These are phyloP conservation scores for Apiospora hydei DNA, from an alignment of 2,329 filamentous ascomycete genomes.

Conservation along the genomic window DNA sequence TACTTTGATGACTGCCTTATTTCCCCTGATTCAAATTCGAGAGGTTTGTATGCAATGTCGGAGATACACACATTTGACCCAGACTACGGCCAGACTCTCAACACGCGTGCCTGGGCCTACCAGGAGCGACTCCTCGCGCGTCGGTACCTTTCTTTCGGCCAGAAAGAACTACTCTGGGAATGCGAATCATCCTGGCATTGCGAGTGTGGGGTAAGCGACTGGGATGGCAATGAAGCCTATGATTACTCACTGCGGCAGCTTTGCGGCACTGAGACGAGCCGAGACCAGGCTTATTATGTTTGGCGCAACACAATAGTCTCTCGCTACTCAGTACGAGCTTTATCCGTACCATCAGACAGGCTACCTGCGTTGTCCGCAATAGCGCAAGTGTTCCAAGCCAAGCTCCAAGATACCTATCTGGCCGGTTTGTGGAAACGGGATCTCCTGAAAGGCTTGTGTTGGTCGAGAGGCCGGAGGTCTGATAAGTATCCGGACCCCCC, in stretches of 20 bases:
- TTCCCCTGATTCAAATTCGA: background rate
- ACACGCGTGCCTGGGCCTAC: background rate
- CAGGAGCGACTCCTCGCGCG: background rate
- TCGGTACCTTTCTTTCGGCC: background rate
- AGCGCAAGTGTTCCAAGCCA: background rate
- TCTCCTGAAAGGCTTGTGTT: background rate
- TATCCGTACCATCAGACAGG: background rate
- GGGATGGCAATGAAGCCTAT: background rate
- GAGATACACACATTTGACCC: too few relatives aligned
- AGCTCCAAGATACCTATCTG: background rate
- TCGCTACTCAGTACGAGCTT: background rate
- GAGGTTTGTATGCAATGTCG: background rate
- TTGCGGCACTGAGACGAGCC: too few relatives aligned
- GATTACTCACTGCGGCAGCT: background rate
- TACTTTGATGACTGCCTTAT: too few relatives aligned
- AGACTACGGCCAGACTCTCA: background rate
- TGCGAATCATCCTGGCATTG: background rate
- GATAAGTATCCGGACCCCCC: too few relatives aligned
- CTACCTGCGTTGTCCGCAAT: background rate
- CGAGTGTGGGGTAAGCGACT: background rate
- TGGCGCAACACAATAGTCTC: background rate
- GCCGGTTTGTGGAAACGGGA: background rate
- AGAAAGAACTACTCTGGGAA: slow-evolving; percentile 17
- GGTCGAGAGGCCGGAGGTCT: too few relatives aligned
- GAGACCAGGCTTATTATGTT: background rate